phyloP scores from a whole-genome alignment of 2,329 filamentous ascomycete species.

The Nemania abortiva region DNA sequence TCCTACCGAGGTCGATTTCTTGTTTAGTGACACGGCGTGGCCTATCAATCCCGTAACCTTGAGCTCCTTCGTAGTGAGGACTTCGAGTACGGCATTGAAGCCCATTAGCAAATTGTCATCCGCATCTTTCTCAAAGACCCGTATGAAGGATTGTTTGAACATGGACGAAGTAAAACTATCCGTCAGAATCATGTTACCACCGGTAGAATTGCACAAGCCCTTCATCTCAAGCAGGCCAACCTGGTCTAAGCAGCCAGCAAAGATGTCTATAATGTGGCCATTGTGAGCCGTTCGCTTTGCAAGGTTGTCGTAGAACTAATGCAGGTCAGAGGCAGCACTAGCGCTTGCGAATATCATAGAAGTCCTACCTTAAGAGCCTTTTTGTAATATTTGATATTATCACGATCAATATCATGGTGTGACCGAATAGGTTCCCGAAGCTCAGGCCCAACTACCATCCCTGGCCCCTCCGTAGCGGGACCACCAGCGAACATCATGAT shows the following conservation, averaged over 20 bases:
- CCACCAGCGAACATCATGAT: conserved; percentile 98
- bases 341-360: not conserved
- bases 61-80: conserved; percentile 95
- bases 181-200: conserved; percentile 97
- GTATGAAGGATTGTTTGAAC: conserved; percentile 98
- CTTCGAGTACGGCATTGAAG: conserved; percentile 96
- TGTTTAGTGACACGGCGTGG: conserved; percentile 95
- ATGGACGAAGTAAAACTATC: conserved; percentile 99
- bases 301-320: conserved; percentile 90
- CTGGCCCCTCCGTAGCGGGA: conserved; percentile 93
- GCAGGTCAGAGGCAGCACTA: conserved; percentile 46
- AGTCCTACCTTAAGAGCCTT: conserved; percentile 87
- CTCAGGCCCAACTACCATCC: conserved; percentile 96
- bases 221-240: conserved; percentile 99
- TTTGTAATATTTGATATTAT: conserved; percentile 99
- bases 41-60: conserved; percentile 98
- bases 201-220: conserved; percentile 92
- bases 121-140: conserved; percentile 96
- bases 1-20: conserved; percentile 96
- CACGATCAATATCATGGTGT: conserved; percentile 97
- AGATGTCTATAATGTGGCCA: conserved; percentile 96
- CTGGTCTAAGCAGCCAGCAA: conserved; percentile 96
- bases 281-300: conserved; percentile 96
- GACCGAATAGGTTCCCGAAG: conserved; percentile 96
- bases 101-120: conserved; percentile 97